Conservation (phyloP, 2,329 filamentous ascomycete species). For the Dothideomycetes sp. region DNA sequence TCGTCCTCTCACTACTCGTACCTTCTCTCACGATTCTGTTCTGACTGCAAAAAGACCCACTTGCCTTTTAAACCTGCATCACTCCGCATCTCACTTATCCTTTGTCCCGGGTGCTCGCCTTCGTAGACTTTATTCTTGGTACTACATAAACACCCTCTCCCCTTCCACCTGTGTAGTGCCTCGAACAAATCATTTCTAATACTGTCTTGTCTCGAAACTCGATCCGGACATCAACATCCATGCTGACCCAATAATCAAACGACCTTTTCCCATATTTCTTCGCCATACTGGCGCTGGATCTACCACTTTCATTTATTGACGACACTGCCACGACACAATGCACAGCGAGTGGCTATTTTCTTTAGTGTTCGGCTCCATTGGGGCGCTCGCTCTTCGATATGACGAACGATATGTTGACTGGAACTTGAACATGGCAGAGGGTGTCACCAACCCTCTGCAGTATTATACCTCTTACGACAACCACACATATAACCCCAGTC, state of each 20-base stretch:
- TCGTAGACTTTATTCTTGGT: not conserved
- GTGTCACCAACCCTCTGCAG: conserved; percentile 46
- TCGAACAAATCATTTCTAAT: not conserved
- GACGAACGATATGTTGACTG: conserved; percentile 43
- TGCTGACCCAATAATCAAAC: conserved; percentile 1
- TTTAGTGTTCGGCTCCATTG: conserved; percentile 1
- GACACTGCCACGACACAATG: conserved; percentile 7
- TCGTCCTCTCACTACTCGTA: not conserved
- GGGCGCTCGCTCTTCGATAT: conserved; percentile 26
- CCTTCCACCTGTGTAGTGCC: conserved; percentile 1
- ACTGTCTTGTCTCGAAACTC: not conserved
- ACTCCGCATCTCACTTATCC: conserved; percentile 6
- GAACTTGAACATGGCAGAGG: conserved; percentile 53
- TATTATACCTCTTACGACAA: conserved; percentile 50
- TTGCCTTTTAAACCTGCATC: not conserved
- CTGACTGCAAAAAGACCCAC: conserved; percentile 2
- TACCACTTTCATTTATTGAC: not conserved
- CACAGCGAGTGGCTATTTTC: conserved; percentile 7
- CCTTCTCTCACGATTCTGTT: conserved; percentile 1
- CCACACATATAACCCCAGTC: conserved; percentile 46
- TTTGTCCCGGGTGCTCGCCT: conserved; percentile 5
- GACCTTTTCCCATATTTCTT: not conserved
- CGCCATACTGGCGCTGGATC: conserved; percentile 9
- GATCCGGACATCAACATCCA: not conserved
- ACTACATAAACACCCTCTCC: conserved; percentile 5